Base-by-base conservation (phyloP, 345 rosid genomes). In the Linum trigynum region DNA sequence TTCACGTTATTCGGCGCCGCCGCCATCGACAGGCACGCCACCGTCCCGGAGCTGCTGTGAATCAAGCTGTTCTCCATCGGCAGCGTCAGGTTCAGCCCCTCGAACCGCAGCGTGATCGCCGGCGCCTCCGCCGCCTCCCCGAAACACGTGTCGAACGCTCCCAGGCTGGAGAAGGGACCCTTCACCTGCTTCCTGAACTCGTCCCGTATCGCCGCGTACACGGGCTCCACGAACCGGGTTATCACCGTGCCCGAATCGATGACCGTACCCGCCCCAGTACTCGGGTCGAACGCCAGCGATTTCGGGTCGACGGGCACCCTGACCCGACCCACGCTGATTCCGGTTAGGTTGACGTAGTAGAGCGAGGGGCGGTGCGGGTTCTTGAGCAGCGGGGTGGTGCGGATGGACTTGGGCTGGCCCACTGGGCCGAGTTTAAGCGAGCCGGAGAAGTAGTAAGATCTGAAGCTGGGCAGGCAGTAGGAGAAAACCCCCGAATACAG, bases 71-170 rank as follows among this genome's bases (percentile, higher is more conserved):
- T 92, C 84, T 91, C 95, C 79, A 81, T 39, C 0, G 98, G 96
- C 80, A 92, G 66, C 48, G 32, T 70, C 79, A 89, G 12, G 62
- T 86, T 76, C 71, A 92, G 62, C 23, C 83, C 89, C 62, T 75
- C 68, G 67, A 89, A 78, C 69, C 82, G 92, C 39, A 89, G 38
- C 11, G 89, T 82, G 55, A 91, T 67, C 6, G 64, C 61, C 8
- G 98, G 98, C 0, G 83, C 75, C 51, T 59, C 65, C 0, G 69
- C 78, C 37, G 84, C 84, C 23, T 65, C 79, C 1, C 72, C 7
- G 60, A 91, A 91, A 69, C 98, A 91, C 7, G 96, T 85, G 61
- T 91, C 96, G 39, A 91, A 91, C 14, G 94, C 89, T 61, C 98
- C 98, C 1, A 87, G n/a, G 1, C 79, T 65, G 38, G 98, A 80